phyloP scores from a whole-genome alignment of 2,329 filamentous ascomycete species.

The Coniochaeta pulveracea region DNA sequence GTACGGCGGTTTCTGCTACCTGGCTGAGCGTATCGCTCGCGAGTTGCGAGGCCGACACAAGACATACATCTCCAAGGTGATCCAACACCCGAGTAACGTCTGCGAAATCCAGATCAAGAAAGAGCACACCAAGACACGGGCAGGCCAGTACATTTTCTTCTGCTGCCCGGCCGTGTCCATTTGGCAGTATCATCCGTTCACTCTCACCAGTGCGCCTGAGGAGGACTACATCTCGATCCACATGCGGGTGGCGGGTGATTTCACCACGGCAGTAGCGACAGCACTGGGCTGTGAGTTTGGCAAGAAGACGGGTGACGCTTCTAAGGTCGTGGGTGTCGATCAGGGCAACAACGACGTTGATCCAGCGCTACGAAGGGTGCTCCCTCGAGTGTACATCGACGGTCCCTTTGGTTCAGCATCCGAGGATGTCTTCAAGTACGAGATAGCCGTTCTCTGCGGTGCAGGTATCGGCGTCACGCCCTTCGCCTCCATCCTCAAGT shows the following conservation, averaged over 20 bases:
- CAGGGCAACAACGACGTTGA: constrained; percentile 49
- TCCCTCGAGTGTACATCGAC: constrained; percentile 73
- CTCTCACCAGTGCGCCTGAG: constrained; percentile 74
- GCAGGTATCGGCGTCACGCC: constrained; percentile 81
- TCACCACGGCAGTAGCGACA: constrained; percentile 58
- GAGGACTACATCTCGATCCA: constrained; percentile 87
- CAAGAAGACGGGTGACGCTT: constrained; percentile 39
- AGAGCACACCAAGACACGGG: constrained; percentile 68
- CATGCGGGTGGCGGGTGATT: constrained; percentile 73
- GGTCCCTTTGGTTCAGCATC: constrained; percentile 79
- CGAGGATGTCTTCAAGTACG: constrained; percentile 84
- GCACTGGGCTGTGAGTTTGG: constrained; percentile 68
- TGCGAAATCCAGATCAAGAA: constrained; percentile 91
- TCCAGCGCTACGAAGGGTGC: constrained; percentile 58
- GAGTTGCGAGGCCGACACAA: constrained; percentile 72
- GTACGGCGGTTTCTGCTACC: constrained; percentile 70
- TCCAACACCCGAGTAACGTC: constrained; percentile 81
- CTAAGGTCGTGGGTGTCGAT: constrained; percentile 59
- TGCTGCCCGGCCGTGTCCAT: constrained; percentile 78
- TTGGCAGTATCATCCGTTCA: constrained; percentile 86
- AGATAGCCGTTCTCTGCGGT: constrained; percentile 67
- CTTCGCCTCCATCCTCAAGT: constrained; percentile 79
- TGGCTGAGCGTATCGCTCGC: constrained; percentile 67
- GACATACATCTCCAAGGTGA: constrained; percentile 80
- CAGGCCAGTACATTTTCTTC: constrained; percentile 82